Percentiles rank a stretch among this genome's conserved stretches.
These are phyloP conservation scores for Paecilomyces dactylethromorphus DNA, from an alignment of 2,329 filamentous ascomycete genomes.

Conservation along the genomic window DNA sequence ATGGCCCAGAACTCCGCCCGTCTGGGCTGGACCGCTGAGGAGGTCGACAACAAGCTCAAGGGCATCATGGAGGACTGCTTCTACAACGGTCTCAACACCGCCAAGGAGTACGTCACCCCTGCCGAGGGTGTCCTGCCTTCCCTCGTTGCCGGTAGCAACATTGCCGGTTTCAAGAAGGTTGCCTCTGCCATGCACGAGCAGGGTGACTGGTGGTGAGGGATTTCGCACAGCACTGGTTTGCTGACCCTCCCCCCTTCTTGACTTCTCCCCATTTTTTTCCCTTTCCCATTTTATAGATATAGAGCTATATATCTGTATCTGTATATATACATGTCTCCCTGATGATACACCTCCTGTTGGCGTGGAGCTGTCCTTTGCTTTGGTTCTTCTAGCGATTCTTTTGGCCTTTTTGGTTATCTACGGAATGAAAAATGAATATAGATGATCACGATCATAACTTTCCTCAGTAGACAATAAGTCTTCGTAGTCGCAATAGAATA, in stretches of 20 bases:
- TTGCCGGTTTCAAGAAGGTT: conserved; percentile 97
- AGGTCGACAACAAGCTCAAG: conserved; percentile 88
- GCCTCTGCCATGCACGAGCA: conserved; percentile 91
- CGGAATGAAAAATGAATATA: background rate
- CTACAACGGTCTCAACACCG: conserved; percentile 78
- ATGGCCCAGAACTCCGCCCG: conserved; percentile 97
- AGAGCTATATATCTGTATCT: background rate
- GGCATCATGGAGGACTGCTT: conserved; percentile 93
- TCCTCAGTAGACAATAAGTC: background rate
- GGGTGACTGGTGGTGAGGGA: conserved; percentile 74
- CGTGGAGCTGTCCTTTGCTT: background rate
- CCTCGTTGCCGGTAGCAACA: conserved; percentile 89
- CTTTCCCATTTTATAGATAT: conserved; percentile 4
- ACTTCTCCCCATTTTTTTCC: conserved; percentile 9
- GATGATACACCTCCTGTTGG: background rate
- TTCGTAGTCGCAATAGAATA: too few species aligned
- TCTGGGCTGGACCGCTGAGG: conserved; percentile 76
- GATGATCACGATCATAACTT: background rate
- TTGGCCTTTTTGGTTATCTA: background rate
- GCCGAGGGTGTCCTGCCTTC: conserved; percentile 80
- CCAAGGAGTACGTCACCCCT: conserved; percentile 76
- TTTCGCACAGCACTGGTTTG: conserved; percentile 2
- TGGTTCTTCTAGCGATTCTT: background rate
- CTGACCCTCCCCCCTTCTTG: background rate
- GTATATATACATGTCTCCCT: background rate